Base-by-base conservation (phyloP, 345 rosid species). In the Ailanthus altissimus region DNA sequence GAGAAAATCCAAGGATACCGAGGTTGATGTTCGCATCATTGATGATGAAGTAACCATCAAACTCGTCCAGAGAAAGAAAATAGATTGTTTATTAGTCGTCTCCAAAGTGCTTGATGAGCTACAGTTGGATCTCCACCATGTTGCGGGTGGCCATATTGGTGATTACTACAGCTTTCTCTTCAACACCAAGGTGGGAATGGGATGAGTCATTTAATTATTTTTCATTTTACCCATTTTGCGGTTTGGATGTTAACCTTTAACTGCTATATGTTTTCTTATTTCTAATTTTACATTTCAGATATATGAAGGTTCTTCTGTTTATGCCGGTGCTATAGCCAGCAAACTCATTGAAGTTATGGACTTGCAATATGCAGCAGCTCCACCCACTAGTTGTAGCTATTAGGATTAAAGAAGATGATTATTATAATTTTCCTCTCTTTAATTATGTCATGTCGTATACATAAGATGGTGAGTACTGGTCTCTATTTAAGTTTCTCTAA, bases 41-140 rank as follows among this genome's bases (percentile, higher is more conserved):
- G 94, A 92, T 45, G 97, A 90, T 38, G 98, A 93, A 84, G 97
- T 93, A 36, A 91, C 94, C 42, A 92, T 94, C 79, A 93, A 93
- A 83, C 86, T 94, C 21, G 87, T 91, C 13, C 97, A 89, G 80
- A 83, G 92, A 47, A 93, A 93, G 91, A 91, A 90, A 83, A 89
- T 88, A 58, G 88, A 96, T 26, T 88, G 97, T 83, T 82, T 96
- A 92, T 79, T 92, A 73, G 79, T 79, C 78, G 95, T 92, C 40
- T 87, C 99, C 67, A 88, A 86, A 81, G 88, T 88, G 7, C 89
- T 96, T 14, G 93, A 93, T 46, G 93, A 92, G 26, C 97, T 96
- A 59, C 93, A 85, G 70, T 81, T 96, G 56, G 97, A 91, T 78
- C 91, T 93, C 68, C 90, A 88, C 80, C 99, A 91, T 77, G 94